phyloP scores from a whole-genome alignment of 768 basidiomycete genomes.

The Russula vinacea region DNA sequence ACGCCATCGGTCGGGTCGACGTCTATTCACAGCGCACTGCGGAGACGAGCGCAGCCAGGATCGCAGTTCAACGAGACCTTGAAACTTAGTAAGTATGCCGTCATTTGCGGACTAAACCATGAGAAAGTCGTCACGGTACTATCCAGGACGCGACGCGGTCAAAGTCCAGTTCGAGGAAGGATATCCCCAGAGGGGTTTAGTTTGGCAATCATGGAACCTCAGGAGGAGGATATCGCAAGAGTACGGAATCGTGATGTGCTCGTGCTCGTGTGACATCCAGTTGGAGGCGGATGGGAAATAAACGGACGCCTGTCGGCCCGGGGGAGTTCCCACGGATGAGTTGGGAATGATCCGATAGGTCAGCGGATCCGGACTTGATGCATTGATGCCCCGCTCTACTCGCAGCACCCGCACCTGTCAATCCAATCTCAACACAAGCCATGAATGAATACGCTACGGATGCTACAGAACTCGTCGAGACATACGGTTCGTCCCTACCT shows the following conservation, averaged over 20 bases:
- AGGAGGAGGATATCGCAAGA: conserved; percentile 39
- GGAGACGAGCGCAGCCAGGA: conserved; percentile 45
- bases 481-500: conserved; percentile 62
- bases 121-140: conserved; percentile 61
- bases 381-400: background rate
- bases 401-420: background rate
- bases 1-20: conserved; percentile 60
- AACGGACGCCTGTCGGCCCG: conserved; percentile 36
- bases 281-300: too few relatives aligned
- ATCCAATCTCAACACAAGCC: conserved; percentile 38
- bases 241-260: too few relatives aligned
- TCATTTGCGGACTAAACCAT: background rate
- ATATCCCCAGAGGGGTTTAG: conserved; percentile 64
- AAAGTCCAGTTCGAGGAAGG: conserved; percentile 76
- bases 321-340: conserved; percentile 4
- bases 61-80: conserved; percentile 55
- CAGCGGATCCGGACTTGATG: too few relatives aligned
- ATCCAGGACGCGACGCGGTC: conserved; percentile 66
- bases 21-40: conserved; percentile 52
- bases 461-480: conserved; percentile 89
- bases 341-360: background rate
- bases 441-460: conserved; percentile 69
- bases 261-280: too few relatives aligned
- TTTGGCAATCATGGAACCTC: conserved; percentile 62
- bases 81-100: conserved; percentile 54